Evolutionary conservation across 164 flowering plant genomes (phyloP).

Genomic region (Umbilicus rupestris): DNA sequence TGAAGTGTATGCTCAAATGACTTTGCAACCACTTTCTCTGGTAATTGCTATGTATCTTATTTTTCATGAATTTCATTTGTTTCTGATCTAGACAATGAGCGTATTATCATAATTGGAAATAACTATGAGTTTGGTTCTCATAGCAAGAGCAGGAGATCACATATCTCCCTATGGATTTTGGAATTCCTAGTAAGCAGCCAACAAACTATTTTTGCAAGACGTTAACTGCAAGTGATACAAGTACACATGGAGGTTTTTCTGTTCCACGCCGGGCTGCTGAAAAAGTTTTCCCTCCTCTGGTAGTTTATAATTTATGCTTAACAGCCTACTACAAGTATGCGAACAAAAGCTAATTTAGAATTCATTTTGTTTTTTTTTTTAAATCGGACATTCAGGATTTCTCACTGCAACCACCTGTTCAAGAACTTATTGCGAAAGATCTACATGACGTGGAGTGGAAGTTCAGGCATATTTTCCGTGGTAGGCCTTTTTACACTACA

Average conservation of each 20-base stretch:
- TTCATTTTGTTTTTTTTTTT: not conserved
- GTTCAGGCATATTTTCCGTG: slow-evolving; percentile 82
- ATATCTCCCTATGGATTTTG: slow-evolving; percentile 59
- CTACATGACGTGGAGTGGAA: slow-evolving; percentile 92
- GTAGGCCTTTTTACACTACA: slow-evolving; percentile 18
- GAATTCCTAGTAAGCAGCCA: slow-evolving; percentile 73
- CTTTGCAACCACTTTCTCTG: slow-evolving; percentile 69
- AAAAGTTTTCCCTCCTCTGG: slow-evolving; percentile 88
- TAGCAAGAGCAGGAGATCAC: slow-evolving; percentile 87
- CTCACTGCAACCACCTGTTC: slow-evolving; percentile 80
- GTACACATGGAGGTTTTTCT: slow-evolving; percentile 92
- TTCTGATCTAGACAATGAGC: not conserved
- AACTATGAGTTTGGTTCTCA: slow-evolving; percentile 4
- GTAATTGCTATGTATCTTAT: slow-evolving; percentile 20
- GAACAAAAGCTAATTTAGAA: not conserved
- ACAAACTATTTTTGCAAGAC: slow-evolving; percentile 89
- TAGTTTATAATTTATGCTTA: slow-evolving; percentile 15
- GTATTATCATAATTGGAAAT: too few species aligned
- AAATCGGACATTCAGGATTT: slow-evolving; percentile 44
- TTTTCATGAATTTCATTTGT: not conserved
- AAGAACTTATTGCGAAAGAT: slow-evolving; percentile 87
- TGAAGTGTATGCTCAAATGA: slow-evolving; percentile 91
- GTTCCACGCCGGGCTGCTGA: slow-evolving; percentile 96
- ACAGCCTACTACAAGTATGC: not conserved
- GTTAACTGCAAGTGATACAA: slow-evolving; percentile 81